Conservation (phyloP, 2,329 filamentous ascomycete species). For the Paracamarosporium sp. region DNA sequence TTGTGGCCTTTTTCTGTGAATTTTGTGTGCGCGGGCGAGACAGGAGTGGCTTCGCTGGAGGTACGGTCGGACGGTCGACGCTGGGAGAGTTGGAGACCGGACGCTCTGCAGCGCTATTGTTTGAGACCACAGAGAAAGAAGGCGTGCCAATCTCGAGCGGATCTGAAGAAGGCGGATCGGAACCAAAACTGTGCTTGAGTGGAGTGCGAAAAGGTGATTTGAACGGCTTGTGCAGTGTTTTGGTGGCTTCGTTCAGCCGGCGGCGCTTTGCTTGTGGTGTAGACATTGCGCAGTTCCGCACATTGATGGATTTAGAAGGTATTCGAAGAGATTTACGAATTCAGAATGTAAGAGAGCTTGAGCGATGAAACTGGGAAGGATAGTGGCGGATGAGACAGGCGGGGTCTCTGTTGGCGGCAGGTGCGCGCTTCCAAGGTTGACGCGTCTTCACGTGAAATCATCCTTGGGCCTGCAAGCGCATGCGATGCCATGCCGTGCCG, state of each 20-base stretch:
- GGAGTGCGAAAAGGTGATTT: slow-evolving; percentile 70
- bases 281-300: slow-evolving; percentile 44
- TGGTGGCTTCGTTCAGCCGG: slow-evolving; percentile 63
- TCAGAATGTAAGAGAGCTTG: background rate
- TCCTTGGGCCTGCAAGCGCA: too few species aligned
- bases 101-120: background rate
- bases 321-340: background rate
- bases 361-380: background rate
- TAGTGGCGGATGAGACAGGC: background rate
- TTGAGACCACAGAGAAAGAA: background rate
- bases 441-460: slow-evolving; percentile 6
- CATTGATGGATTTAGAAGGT: background rate
- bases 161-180: slow-evolving; percentile 34
- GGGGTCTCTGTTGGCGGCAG: background rate
- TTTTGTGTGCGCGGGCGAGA: slow-evolving; percentile 13
- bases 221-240: slow-evolving; percentile 73
- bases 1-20: slow-evolving; percentile 16
- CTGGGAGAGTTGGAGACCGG: slow-evolving; percentile 8
- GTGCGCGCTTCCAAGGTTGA: background rate
- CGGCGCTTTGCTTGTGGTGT: slow-evolving; percentile 67
- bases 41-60: slow-evolving; percentile 20
- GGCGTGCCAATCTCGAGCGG: slow-evolving; percentile 15
- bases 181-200: slow-evolving; percentile 30
- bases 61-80: slow-evolving; percentile 19
- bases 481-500: too few species aligned